These are phyloP conservation scores for Alternaria metachromatica DNA, from an alignment of 2,329 filamentous ascomycete genomes.

Conservation along the genomic window DNA sequence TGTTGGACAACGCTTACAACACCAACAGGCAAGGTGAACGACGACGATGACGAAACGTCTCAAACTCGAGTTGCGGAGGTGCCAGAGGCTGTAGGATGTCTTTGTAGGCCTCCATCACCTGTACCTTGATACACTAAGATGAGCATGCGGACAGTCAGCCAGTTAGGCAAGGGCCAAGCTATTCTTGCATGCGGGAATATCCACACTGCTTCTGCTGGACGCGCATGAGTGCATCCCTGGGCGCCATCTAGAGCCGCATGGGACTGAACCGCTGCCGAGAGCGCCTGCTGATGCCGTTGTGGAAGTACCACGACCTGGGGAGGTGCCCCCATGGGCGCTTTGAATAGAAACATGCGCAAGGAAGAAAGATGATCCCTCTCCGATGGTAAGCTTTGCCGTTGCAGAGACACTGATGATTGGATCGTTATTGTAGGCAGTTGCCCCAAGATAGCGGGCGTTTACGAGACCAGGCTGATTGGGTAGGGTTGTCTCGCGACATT, in stretches of 20 bases:
- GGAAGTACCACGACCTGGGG: conserved; percentile 23
- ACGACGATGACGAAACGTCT: conserved; percentile 29
- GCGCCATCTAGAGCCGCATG: conserved; percentile 33
- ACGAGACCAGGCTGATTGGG: conserved; percentile 28
- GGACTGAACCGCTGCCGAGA: conserved; percentile 21
- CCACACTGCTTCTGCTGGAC: conserved; percentile 23
- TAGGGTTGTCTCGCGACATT: conserved; percentile 3
- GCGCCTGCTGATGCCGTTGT: conserved; percentile 42
- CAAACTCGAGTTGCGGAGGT: conserved; percentile 24
- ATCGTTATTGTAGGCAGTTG: conserved; percentile 13
- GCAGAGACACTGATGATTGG: conserved; percentile 29
- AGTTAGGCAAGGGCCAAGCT: conserved; percentile 34
- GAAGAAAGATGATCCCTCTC: conserved; percentile 31
- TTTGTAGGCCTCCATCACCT: conserved; percentile 41
- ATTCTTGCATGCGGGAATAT: conserved; percentile 34
- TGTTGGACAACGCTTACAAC: conserved; percentile 6
- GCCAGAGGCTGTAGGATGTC: conserved; percentile 34
- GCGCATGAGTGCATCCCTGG: conserved; percentile 26
- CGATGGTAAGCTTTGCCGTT: conserved; percentile 21
- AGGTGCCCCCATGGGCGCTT: conserved; percentile 39
- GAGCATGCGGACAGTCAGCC: conserved; percentile 27
- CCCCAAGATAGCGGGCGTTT: conserved; percentile 29
- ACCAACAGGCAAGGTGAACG: conserved; percentile 18
- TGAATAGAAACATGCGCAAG: conserved; percentile 18
- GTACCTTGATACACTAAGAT: conserved; percentile 33